Evolutionary conservation across 805 yeast genomes (phyloP), one percentile per base, ranked within the genome.

Genomic region (Ogataea nitratoaversa): DNA sequence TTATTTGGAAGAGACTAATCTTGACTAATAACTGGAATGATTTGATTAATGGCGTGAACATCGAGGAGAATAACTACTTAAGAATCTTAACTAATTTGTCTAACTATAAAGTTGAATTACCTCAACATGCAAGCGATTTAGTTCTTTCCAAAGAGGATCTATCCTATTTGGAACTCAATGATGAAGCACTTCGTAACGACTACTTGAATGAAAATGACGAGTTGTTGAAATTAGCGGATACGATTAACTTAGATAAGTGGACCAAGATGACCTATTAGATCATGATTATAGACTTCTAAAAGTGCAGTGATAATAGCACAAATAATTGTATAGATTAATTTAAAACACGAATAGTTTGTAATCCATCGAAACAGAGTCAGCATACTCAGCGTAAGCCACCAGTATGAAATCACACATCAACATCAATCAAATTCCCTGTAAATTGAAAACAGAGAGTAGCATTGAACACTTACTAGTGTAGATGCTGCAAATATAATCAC

Each of bases 1-100:
- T 68, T 8, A 60, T 81, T 0, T 84, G 90, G 88, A 68, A 75
- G 47, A 66, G 89, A 46, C 66, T 82, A 34, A 59, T 84, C 18
- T 60, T 65, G 34, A 59, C 50, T 45, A 84, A 82, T 47, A 68
- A 76, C 46, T 78, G 85, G 82, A 44, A 55, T 6, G 53, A 58
- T 16, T 57, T 76, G 12, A 34, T 36, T 19, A 40, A 37, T 13
- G 50, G 50, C 5, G 38, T 29, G 2, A 37, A 44, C 12, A 19
- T 52, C 11, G 29, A 44, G 29, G 39, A 47, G 8, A 48, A 48
- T 40, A 41, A 33, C 18, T 48, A 47, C 30, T 32, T 52, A 24
- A 39, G 25, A 37, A 34, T 50, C 13, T 39, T 47, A 24, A 23
- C 50, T 9, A 43, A 44, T 13, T 17, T 47, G n/a, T 32, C 48